Base-by-base conservation (phyloP, 352 stramenopile genomes). In the Phytophthora kernoviae region DNA sequence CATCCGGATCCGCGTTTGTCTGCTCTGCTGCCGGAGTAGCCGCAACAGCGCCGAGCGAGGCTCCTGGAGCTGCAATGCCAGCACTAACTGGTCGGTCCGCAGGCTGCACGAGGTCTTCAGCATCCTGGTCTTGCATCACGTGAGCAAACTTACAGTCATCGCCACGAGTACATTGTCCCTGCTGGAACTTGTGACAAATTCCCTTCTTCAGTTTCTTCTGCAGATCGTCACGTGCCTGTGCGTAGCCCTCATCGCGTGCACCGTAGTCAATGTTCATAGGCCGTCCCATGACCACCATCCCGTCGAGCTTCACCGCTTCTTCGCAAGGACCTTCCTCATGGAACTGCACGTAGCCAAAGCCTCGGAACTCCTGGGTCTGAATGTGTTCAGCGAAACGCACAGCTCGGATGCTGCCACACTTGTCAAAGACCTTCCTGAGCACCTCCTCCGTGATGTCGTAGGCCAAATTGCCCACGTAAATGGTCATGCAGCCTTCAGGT, bases 401-500 rank as follows among this genome's bases (percentile, higher is more conserved):
- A 18, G 86, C 86, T 42, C 87, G 85, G 62, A 94, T 84, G 26
- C 76, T 81, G 47, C 86, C 86, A 62, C 80, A 93, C 53, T 77
- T 79, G 39, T 79, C 79, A 55, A 93, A 93, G 1, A 94, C 86
- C 60, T 92, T 93, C 36, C 81, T 79, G 58, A 94, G 47, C 40
- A 94, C 79, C 26, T 98, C 87, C 36, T 97, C 90, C 8, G 85
- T 93, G 64, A 93, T 96, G 36, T 95, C 80, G 69, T 99, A 99
- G 2, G 96, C 90, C 56, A 99, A 68, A 72, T 99, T 99, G 39
- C 94, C 90, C 2, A 98, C 93, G 75, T 98, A 98, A 10, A 99
- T 64, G 12, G 85, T 98, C 24, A 77, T 88, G 69, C 96, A 99
- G 10, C 79, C 80, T 44, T 93, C 72, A 0, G 94, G 94, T 37